These are phyloP conservation scores for Neophaeococcomyces mojaviensis DNA, from an alignment of 2,329 filamentous ascomycete species.

Conservation along the genomic window DNA sequence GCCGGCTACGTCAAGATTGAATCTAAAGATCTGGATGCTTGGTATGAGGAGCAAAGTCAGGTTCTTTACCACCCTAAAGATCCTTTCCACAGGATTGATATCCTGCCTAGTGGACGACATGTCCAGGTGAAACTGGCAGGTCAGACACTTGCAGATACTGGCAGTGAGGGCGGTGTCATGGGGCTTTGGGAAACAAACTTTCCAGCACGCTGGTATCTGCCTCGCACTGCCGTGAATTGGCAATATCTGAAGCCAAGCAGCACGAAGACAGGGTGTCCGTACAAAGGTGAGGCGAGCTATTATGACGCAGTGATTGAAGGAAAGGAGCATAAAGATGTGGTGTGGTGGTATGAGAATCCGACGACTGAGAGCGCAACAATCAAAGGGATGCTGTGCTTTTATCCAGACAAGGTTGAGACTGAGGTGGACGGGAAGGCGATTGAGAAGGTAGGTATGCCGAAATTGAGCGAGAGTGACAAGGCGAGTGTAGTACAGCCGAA, in stretches of 20 bases:
- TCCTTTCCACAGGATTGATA: slow-evolving; percentile 22
- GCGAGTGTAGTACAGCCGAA: slow-evolving; percentile 3
- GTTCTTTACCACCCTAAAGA: slow-evolving; percentile 22
- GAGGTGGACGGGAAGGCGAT: slow-evolving; percentile 20
- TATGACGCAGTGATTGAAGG: slow-evolving; percentile 22
- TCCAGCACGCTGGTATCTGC: slow-evolving; percentile 22
- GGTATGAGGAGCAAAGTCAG: slow-evolving; percentile 20
- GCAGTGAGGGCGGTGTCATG: slow-evolving; percentile 19
- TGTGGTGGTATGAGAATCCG: slow-evolving; percentile 23
- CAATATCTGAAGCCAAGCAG: slow-evolving; percentile 16
- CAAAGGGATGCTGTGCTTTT: slow-evolving; percentile 22
- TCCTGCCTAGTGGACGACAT: slow-evolving; percentile 19
- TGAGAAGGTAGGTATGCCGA: slow-evolving; percentile 17
- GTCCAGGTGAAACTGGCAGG: slow-evolving; percentile 20
- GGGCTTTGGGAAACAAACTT: slow-evolving; percentile 23
- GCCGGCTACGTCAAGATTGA: slow-evolving; percentile 22
- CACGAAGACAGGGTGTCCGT: slow-evolving; percentile 23
- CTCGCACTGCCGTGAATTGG: slow-evolving; percentile 21
- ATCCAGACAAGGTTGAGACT: slow-evolving; percentile 22
- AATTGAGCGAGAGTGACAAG: not conserved
- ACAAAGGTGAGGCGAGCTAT: slow-evolving; percentile 23
- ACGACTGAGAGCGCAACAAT: slow-evolving; percentile 17
- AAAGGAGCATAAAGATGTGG: slow-evolving; percentile 22
- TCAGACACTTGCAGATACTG: slow-evolving; percentile 19
- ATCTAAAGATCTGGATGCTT: slow-evolving; percentile 22